Base-by-base conservation (phyloP, 1,139 yeast genomes). In the Candida tropicalis region DNA sequence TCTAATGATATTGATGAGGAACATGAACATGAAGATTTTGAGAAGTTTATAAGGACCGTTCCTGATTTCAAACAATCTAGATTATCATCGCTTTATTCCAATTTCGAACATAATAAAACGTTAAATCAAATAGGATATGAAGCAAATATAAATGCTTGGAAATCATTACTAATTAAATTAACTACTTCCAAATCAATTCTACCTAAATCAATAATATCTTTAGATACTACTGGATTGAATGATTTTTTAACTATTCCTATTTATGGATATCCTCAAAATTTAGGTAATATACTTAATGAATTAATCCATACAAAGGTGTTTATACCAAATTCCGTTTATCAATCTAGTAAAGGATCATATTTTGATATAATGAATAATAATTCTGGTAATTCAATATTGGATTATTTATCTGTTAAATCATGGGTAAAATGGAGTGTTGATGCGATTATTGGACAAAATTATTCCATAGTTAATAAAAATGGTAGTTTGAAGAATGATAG, bases 101-200 rank as follows among this genome's bases (percentile, higher is more conserved):
- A 85, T 58, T 85, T 84, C 55, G 58, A 66, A 6, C 67, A 70
- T 9, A 68, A 81, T 28, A 68, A 71, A 52, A 75, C 71, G 8
- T 54, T 75, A 17, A 86, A 86, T 56, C 78, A 77, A 1, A 90
- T 83, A 49, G 95, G 95, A 1, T 85, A 69, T 51, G 78, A 72
- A 29, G 93, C 93, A 18, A 86, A 86, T 55, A 50, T 84, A n/a
- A 60, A 62, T 2, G 85, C 89, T 1, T 86, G 95, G 95, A 40
- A 48, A 5, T 45, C 53, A 7, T 56, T 72, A 13, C 46, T 73
- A 12, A 37, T 40, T 8, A 55, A 56, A 9, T 43, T 70, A 20
- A 52, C 67, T 26, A 44, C 37, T 17, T 26, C 43, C 4, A 29
- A 25, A 15, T 28, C 26, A 10, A 32, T 39, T 28, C 29, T 41